phyloP scores from a whole-genome alignment of 2,329 filamentous ascomycete species.

The Monascus ruber region DNA sequence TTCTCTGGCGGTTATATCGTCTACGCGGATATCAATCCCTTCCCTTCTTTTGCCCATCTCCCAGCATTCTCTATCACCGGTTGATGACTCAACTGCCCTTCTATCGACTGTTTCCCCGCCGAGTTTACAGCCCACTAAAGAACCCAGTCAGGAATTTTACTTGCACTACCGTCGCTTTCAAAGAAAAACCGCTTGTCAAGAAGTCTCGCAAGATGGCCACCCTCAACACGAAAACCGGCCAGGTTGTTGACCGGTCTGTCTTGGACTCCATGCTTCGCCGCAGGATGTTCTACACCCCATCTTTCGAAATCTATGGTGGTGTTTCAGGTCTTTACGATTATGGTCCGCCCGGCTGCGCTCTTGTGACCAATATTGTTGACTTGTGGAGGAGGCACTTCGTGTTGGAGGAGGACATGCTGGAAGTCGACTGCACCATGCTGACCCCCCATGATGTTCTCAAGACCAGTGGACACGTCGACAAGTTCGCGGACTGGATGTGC shows the following conservation, averaged over 20 bases:
- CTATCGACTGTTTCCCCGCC: conserved; percentile 25
- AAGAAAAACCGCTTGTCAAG: conserved; percentile 17
- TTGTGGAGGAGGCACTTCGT: conserved; percentile 90
- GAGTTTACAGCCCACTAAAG: conserved; percentile 17
- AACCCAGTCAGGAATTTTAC: conserved; percentile 29
- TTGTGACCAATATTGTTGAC: conserved; percentile 81
- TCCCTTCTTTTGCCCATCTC: conserved; percentile 5
- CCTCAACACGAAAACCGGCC: conserved; percentile 72
- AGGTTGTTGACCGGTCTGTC: conserved; percentile 70
- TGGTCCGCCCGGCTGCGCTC: conserved; percentile 74
- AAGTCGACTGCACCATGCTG: conserved; percentile 86
- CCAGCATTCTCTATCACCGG: conserved; percentile 14
- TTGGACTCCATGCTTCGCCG: conserved; percentile 80
- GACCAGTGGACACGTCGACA: conserved; percentile 92
- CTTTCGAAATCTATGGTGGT: conserved; percentile 91
- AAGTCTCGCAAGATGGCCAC: conserved; percentile 41
- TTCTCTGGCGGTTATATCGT: too few relatives aligned
- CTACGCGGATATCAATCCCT: too few relatives aligned
- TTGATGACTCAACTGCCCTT: conserved; percentile 31
- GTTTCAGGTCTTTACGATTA: conserved; percentile 87
- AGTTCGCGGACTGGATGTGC: conserved; percentile 99
- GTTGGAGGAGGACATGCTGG: conserved; percentile 86
- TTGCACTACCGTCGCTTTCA: conserved; percentile 23
- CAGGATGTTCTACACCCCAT: conserved; percentile 86
- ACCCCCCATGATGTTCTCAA: conserved; percentile 91